Conservation (phyloP, 805 yeast species). For the Sugiyamaella floridensis region DNA sequence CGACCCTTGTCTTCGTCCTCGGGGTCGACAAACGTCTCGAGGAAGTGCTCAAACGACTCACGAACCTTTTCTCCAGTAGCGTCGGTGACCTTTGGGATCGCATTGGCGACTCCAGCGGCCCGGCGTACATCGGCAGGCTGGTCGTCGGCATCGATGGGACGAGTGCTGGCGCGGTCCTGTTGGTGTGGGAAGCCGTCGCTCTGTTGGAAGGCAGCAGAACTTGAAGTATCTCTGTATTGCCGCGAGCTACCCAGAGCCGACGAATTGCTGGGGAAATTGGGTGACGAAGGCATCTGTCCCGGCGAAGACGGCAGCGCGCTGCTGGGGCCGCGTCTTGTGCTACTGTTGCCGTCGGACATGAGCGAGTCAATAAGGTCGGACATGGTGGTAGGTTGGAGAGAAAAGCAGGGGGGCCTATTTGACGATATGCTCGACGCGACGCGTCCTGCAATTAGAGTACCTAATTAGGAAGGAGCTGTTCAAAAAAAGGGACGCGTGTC, state of each 20-base stretch:
- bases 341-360: conserved; percentile 1
- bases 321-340: background rate
- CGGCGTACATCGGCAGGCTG: conserved; percentile 7
- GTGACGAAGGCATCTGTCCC: background rate
- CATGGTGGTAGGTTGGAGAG: background rate
- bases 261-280: background rate
- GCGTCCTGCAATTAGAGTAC: conserved; percentile 4
- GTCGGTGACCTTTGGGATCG: conserved; percentile 82
- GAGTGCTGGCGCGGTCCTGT: background rate
- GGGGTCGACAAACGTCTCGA: conserved; percentile 55
- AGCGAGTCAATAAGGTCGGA: conserved; percentile 1
- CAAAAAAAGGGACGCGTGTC: background rate
- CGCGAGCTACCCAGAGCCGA: background rate
- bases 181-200: conserved; percentile 7
- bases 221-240: background rate
- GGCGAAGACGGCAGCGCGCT: conserved; percentile 3
- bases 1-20: conserved; percentile 32
- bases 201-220: conserved; percentile 5
- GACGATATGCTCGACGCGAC: background rate
- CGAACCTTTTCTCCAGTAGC: conserved; percentile 90
- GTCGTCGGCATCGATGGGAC: conserved; percentile 8
- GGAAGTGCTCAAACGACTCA: conserved; percentile 79
- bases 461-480: conserved; percentile 1
- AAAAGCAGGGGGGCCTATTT: background rate
- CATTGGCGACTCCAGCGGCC: conserved; percentile 20